These are phyloP conservation scores for Micromonas commoda DNA, from an alignment of 139 green algal species.

Conservation along the genomic window DNA sequence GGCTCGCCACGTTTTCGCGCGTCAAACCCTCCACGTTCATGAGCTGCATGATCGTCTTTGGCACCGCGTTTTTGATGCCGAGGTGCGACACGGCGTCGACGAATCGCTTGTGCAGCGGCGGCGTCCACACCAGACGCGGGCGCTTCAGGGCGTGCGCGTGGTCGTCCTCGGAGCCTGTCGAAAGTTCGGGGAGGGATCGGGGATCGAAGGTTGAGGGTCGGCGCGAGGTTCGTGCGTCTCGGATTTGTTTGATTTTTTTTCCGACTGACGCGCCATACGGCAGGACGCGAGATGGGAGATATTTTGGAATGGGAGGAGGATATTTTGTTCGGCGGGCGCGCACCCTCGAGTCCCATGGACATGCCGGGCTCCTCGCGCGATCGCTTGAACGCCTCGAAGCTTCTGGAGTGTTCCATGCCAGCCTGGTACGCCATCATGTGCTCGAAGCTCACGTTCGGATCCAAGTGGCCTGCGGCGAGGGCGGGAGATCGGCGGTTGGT, in stretches of 20 bases:
- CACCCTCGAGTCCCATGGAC: not conserved
- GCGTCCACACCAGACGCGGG: conserved; percentile 52
- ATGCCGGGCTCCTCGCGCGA: not conserved
- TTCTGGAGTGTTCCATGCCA: not conserved
- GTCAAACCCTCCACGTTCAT: conserved; percentile 89
- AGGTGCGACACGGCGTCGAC: conserved; percentile 87
- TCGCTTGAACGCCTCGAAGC: not conserved
- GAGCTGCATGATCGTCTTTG: conserved; percentile 86
- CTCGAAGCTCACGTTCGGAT: not conserved
- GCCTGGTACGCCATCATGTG: not conserved
- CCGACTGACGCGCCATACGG: not conserved
- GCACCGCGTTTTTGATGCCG: conserved; percentile 84
- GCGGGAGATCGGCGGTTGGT: not conserved
- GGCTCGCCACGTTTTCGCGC: conserved; percentile 86
- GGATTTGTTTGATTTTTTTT: not conserved
- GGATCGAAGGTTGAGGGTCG: not conserved
- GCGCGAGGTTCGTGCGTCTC: not conserved
- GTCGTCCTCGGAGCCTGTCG: conserved; percentile 8
- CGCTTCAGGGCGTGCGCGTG: conserved; percentile 45
- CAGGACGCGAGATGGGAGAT: not conserved
- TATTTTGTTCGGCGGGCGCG: not conserved
- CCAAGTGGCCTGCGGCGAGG: not conserved
- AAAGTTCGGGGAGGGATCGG: not conserved
- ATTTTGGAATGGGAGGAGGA: not conserved
- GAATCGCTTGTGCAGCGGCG: conserved; percentile 72